Percentiles rank a stretch among this genome's conserved stretches.
These are phyloP conservation scores for Diaporthe sp. DNA, from an alignment of 2,329 filamentous ascomycete species.

Conservation along the genomic window DNA sequence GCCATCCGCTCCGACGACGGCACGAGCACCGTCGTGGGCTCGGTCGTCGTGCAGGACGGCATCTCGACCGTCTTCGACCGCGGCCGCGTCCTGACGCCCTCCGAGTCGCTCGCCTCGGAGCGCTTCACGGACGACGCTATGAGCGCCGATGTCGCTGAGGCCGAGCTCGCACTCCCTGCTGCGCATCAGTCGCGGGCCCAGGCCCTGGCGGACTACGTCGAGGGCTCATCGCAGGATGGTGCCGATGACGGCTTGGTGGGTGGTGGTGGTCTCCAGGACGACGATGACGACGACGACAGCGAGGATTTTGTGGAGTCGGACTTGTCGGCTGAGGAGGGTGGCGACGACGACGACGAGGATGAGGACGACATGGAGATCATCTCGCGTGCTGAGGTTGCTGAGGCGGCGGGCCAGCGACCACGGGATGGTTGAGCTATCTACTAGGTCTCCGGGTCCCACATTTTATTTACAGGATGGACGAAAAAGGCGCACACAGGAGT, in stretches of 20 bases:
- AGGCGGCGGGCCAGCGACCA: not conserved
- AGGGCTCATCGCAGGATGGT: not conserved
- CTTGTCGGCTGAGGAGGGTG: constrained; percentile 16
- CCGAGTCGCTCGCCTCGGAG: constrained; percentile 53
- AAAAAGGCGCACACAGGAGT: too few species aligned
- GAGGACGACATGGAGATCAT: constrained; percentile 27
- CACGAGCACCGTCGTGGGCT: constrained; percentile 51
- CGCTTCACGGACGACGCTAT: constrained; percentile 54
- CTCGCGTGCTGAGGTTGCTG: not conserved
- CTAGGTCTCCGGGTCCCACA: not conserved
- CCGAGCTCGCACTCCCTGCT: constrained; percentile 50
- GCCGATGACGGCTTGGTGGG: constrained; percentile 27
- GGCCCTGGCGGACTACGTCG: constrained; percentile 43
- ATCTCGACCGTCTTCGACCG: constrained; percentile 54
- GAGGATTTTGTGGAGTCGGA: constrained; percentile 5
- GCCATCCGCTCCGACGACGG: constrained; percentile 47
- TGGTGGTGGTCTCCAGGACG: constrained; percentile 34
- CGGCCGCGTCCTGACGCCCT: constrained; percentile 52
- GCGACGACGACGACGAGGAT: not conserved
- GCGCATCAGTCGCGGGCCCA: constrained; percentile 44
- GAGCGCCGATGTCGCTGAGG: constrained; percentile 47
- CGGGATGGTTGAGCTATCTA: not conserved
- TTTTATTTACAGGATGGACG: not conserved
- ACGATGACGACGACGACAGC: constrained; percentile 45
- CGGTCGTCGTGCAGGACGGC: constrained; percentile 57